These are phyloP conservation scores for Phialophora tarda DNA, from an alignment of 2,329 filamentous ascomycete genomes.

Conservation along the genomic window DNA sequence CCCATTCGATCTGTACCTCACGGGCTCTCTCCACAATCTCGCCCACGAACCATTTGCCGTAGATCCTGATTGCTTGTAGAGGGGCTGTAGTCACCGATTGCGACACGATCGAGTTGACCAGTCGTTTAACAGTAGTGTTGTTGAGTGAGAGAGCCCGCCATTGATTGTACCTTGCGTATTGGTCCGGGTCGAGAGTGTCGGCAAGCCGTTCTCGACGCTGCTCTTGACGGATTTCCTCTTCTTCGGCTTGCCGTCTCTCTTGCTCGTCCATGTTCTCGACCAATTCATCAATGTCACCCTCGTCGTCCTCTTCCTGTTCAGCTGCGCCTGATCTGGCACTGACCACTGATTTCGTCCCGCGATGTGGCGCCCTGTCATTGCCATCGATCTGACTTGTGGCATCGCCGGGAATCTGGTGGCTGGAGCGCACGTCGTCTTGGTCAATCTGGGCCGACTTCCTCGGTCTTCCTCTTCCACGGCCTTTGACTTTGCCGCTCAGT, in stretches of 20 bases:
- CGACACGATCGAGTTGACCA: conserved; percentile 70
- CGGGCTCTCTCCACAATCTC: conserved; percentile 69
- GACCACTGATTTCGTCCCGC: conserved; percentile 36
- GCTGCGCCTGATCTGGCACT: conserved; percentile 35
- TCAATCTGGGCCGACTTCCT: conserved; percentile 37
- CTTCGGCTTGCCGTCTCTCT: conserved; percentile 33
- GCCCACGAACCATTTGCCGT: conserved; percentile 70
- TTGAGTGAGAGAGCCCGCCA: conserved; percentile 45
- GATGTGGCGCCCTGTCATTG: conserved; percentile 18
- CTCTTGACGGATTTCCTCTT: conserved; percentile 35
- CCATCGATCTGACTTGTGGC: conserved; percentile 26
- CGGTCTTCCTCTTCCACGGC: conserved; percentile 38
- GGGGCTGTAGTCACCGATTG: conserved; percentile 70
- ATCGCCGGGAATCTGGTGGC: conserved; percentile 23
- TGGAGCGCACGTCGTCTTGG: conserved; percentile 32
- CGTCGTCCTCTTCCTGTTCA: conserved; percentile 40
- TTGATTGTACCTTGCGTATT: conserved; percentile 35
- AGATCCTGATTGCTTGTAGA: conserved; percentile 67
- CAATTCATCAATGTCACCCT: conserved; percentile 38
- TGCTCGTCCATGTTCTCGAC: conserved; percentile 38
- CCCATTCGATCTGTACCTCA: conserved; percentile 63
- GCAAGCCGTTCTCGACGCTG: conserved; percentile 33
- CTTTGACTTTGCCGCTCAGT: conserved; percentile 34
- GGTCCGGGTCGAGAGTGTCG: conserved; percentile 34
- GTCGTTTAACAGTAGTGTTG: conserved; percentile 57